Base-by-base conservation (phyloP, 1,284 basidiomycete genomes). In the Microbotryum intermedium region DNA sequence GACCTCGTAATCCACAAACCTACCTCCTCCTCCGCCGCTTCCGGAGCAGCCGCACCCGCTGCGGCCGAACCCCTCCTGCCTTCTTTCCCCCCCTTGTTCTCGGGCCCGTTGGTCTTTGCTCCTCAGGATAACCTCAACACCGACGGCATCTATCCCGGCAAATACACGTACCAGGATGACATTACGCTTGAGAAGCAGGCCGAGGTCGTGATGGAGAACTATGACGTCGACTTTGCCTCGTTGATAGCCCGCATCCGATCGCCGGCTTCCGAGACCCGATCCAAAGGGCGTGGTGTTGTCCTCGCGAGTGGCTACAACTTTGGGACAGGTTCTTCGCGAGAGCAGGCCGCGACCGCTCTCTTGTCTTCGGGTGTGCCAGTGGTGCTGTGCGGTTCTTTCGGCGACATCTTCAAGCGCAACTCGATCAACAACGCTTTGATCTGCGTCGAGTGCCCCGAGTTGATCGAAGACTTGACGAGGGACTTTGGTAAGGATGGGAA, bases 81-180 rank as follows among this genome's bases (percentile, higher is more conserved):
- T 4, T 85, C 84, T 1, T 95, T 99, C 81, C 94, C 95, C 0
- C 74, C 82, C 9, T 76, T 78, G 39, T 97, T 99, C 76, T 75
- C 81, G 2, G 95, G 95, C 0, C 84, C 86, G 0, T 77, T 97
- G 9, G 79, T 97, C 52, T 99, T 97, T 72, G 84, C 86, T 0
- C 94, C 95, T 0, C 92, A 97, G 73, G 94, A 98, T 76, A 99
- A 99, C 74, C 76, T 99, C 60, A 98, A 94, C 74, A 99, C 94
- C 1, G 94, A 99, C 72, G 95, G 90, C 6, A 91, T 99, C 73
- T 99, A 99, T 77, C 95, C 94, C 0, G 95, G 94, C 42, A 99
- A 97, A 76, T 99, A 99, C 77, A 99, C 95, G 0, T 98, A 99
- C 76, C 92, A 97, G 76, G 94, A 99, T 74, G 95, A 97, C 73